Evolutionary conservation across 345 rosid species (phyloP).

Genomic region (Eucalyptus curtisii): DNA sequence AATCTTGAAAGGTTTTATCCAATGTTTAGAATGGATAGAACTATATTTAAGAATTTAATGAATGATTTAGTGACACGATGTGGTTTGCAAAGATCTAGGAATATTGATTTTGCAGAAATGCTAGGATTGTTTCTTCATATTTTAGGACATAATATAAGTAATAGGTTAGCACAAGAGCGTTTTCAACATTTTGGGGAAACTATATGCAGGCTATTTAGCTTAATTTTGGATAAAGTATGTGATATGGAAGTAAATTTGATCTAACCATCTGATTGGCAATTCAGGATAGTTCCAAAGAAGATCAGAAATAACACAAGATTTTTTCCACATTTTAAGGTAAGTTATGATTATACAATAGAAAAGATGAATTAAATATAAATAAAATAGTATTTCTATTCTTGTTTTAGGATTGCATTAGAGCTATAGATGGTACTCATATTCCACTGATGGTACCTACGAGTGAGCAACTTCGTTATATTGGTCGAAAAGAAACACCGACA

Average conservation of each 20-base stretch:
- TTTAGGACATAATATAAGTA: neutral
- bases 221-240: neutral
- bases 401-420: neutral
- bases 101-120: neutral
- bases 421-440: neutral
- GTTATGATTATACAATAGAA: too few species aligned
- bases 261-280: rapidly evolving
- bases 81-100: neutral
- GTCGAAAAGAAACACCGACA: rapidly evolving
- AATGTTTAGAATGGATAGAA: too few species aligned
- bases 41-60: too few species aligned
- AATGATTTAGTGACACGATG: too few species aligned
- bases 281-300: rapidly evolving
- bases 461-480: too few species aligned
- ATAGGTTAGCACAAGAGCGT: too few species aligned
- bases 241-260: neutral
- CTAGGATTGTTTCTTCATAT: neutral
- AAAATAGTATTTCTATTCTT: too few species aligned
- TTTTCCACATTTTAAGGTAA: too few species aligned
- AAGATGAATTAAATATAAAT: too few species aligned
- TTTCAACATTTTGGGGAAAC: neutral
- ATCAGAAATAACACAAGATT: too few species aligned
- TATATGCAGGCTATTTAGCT: neutral
- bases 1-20: rapidly evolving
- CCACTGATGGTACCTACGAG: rapidly evolving